Conservation (phyloP, 345 rosid genomes). For the Sonneratia caseolaris region DNA sequence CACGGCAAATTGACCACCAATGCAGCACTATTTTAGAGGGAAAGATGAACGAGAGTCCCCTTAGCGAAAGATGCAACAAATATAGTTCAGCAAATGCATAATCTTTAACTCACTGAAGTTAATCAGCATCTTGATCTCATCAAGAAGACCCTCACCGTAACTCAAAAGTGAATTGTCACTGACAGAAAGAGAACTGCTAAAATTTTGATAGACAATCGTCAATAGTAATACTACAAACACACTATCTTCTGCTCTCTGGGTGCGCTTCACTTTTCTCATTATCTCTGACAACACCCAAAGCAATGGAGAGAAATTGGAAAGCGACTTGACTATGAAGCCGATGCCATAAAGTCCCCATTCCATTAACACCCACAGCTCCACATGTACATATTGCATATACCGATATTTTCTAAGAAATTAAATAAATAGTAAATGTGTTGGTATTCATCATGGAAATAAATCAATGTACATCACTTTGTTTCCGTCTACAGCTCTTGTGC, state of each 20-base stretch:
- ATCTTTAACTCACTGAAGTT: background rate
- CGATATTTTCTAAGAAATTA: no score
- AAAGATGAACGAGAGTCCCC: no score
- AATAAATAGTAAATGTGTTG: no score
- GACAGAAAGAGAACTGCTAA: background rate
- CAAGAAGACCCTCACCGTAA: background rate
- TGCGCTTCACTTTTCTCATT: constrained; percentile 12
- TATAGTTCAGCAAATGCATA: no score
- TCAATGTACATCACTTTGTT: background rate
- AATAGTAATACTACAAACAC: background rate
- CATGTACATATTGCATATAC: background rate
- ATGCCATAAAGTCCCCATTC: constrained; percentile 6
- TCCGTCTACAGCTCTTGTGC: background rate
- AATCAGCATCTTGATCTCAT: background rate
- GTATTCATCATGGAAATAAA: background rate
- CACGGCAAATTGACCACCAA: no score
- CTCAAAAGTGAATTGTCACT: background rate
- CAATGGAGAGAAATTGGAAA: constrained; percentile 12
- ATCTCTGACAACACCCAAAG: constrained; percentile 14
- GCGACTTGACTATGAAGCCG: constrained; percentile 16
- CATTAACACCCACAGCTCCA: background rate
- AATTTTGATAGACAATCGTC: background rate
- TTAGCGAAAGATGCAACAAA: no score
- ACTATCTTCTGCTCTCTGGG: background rate
- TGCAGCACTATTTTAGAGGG: no score